Percentiles rank a stretch among this genome's conserved stretches.
Evolutionary conservation across 176 grass and related monocot genomes (phyloP).

Genomic region (Cenchrus americanus): DNA sequence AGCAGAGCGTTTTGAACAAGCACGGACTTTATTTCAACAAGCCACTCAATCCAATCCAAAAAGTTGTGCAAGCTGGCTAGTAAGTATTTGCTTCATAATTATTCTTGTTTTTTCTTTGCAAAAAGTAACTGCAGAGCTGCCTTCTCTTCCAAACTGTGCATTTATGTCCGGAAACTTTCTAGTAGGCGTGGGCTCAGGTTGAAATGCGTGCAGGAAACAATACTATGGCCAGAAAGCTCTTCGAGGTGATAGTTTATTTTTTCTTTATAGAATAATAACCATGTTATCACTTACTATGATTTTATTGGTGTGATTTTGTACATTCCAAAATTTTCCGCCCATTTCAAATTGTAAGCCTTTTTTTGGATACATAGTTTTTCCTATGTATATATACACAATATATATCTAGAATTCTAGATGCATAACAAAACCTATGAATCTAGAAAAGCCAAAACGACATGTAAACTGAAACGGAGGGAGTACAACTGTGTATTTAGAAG

Average conservation of each 20-base stretch:
- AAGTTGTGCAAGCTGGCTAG: constrained; percentile 99
- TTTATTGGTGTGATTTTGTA: constrained; percentile 1
- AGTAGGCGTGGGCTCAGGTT: constrained; percentile 94
- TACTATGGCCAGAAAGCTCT: constrained; percentile 80
- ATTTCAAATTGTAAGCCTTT: no score
- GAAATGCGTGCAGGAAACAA: constrained; percentile 89
- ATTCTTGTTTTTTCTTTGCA: constrained; percentile 15
- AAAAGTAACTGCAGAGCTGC: constrained; percentile 8
- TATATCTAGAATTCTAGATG: no score
- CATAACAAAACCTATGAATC: no score
- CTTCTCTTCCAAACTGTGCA: constrained; percentile 31
- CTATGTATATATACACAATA: no score
- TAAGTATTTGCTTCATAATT: constrained; percentile 62
- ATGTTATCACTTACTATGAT: constrained; percentile 26
- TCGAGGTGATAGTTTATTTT: constrained; percentile 76
- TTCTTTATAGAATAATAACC: constrained; percentile 44
- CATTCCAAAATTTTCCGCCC: neutral
- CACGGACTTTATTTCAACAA: constrained; percentile 82
- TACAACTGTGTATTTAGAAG: no score
- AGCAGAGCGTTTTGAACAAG: constrained; percentile 79
- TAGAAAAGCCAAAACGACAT: no score
- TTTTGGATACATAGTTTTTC: no score
- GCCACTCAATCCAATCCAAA: constrained; percentile 87
- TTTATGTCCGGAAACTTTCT: constrained; percentile 53
- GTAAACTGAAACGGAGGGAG: no score